Conservation (phyloP, 2,329 filamentous ascomycete genomes). For the Pyricularia sp. region DNA sequence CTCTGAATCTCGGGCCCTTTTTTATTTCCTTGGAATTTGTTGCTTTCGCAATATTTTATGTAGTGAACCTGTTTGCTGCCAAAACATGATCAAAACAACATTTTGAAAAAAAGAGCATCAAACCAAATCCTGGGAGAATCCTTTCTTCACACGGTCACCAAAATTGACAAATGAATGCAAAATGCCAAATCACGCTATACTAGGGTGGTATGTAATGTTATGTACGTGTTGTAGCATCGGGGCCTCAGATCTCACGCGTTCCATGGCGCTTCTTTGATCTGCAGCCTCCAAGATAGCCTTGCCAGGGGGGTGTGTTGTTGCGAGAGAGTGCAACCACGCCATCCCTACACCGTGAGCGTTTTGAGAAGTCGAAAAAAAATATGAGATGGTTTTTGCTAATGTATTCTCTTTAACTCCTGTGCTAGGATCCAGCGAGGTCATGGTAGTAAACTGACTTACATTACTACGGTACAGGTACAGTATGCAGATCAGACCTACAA, state of each 20-base stretch:
- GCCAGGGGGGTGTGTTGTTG: neutral
- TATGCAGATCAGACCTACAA: neutral
- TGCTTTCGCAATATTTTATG: neutral
- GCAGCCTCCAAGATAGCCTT: neutral
- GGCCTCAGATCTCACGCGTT: constrained; percentile 1
- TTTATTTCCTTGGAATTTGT: neutral
- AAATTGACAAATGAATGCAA: neutral
- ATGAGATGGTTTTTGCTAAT: neutral
- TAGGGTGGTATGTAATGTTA: neutral
- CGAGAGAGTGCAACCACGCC: neutral
- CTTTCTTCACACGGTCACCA: neutral
- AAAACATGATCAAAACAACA: neutral
- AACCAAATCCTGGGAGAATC: neutral
- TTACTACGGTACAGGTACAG: neutral
- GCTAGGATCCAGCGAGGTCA: neutral
- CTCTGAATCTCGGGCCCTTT: neutral
- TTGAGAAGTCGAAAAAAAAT: neutral
- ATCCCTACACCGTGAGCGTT: neutral
- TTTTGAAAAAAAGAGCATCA: neutral
- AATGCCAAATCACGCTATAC: neutral
- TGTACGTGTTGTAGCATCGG: neutral
- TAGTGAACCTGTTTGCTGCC: neutral
- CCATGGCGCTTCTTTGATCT: neutral
- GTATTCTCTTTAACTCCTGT: neutral
- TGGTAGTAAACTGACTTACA: neutral